Evolutionary conservation across 1,284 basidiomycete genomes (phyloP), one percentile per base, ranked within the genome.

Genomic region (Melanopsichium pennsylvanicum): DNA sequence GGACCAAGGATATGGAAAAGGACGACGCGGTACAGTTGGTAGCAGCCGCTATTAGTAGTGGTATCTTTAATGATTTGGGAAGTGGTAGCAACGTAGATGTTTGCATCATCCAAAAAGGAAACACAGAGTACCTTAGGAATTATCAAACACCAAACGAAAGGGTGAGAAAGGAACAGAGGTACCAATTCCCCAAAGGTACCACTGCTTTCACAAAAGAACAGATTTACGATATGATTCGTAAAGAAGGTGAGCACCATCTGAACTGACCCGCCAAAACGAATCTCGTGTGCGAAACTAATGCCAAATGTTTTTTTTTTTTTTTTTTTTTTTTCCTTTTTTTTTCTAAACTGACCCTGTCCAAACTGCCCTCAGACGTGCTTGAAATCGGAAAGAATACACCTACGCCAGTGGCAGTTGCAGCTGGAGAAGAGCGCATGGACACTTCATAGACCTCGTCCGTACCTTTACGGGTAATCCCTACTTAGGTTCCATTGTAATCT

Each of bases 41-140:
- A 18, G 88, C 89, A 36, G 86, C 88, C 37, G 94, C 96, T 25
- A 89, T 99, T 78, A 89, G 89, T 39, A 90, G 92, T 1, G 96
- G 96, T 86, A 95, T 99, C 81, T 98, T 97, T 86, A 98, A 99
- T 84, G 96, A 99, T 84, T 86, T 98, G 34, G 96, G 96, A 9
- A 97, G 93, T 0, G 96, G 96, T 45, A 93, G 91, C 18, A 98
- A 99, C 81, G 89, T 98, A 74, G 96, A 99, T 81, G 94, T 94
- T 0, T 95, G 93, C 81, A 87, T 98, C 59, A 96, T 99, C 52
- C 74, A 75, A 21, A 75, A 80, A 39, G 42, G 59, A n/a, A 59
- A 61, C 40, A 79, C 79, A 1, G 74, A 81, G 42, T 73, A 74
- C 40, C 50, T 78, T 35, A 52, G 79, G 33, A 78, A 79, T 54